Percentiles rank a stretch among this genome's conserved stretches.
These are phyloP conservation scores for Candida sphagnicola DNA, from an alignment of 805 yeast genomes.

Conservation along the genomic window DNA sequence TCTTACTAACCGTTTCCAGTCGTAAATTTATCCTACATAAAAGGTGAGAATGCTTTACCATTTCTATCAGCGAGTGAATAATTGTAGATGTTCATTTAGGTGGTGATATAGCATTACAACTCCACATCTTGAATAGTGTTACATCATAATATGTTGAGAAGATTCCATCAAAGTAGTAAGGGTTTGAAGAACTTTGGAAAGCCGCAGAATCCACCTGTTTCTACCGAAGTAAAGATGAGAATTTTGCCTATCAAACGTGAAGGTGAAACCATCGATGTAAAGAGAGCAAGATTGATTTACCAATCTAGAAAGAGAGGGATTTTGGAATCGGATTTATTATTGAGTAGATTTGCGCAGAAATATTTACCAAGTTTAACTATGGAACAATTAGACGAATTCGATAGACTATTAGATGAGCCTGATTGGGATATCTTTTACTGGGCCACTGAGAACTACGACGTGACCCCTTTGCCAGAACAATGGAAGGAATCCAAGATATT, in stretches of 20 bases:
- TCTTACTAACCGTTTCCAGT: no score
- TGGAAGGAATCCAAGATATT: conserved; percentile 73
- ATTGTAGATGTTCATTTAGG: no score
- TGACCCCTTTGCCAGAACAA: conserved; percentile 82
- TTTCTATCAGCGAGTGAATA: no score
- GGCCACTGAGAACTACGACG: conserved; percentile 82
- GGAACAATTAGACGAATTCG: conserved; percentile 81
- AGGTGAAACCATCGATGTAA: conserved; percentile 67
- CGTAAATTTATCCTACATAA: no score
- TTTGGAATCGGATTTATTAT: conserved; percentile 82
- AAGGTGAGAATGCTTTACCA: no score
- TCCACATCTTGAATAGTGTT: no score
- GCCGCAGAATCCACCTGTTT: conserved; percentile 37
- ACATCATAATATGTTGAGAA: conserved; percentile 1
- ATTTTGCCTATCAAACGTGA: conserved; percentile 77
- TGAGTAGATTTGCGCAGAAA: conserved; percentile 81
- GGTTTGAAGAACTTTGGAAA: conserved; percentile 30
- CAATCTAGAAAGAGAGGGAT: conserved; percentile 95
- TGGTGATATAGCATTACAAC: no score
- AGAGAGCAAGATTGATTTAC: conserved; percentile 83
- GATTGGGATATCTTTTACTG: conserved; percentile 99
- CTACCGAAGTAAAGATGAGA: conserved; percentile 36
- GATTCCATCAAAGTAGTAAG: conserved; percentile 1
- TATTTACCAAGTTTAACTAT: conserved; percentile 55
- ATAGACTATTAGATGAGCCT: conserved; percentile 79